A percentile compares a stretch with the other conserved stretches of the same genome.
Conservation (phyloP, 2,329 filamentous ascomycete species). For the Talaromyces sp. region DNA sequence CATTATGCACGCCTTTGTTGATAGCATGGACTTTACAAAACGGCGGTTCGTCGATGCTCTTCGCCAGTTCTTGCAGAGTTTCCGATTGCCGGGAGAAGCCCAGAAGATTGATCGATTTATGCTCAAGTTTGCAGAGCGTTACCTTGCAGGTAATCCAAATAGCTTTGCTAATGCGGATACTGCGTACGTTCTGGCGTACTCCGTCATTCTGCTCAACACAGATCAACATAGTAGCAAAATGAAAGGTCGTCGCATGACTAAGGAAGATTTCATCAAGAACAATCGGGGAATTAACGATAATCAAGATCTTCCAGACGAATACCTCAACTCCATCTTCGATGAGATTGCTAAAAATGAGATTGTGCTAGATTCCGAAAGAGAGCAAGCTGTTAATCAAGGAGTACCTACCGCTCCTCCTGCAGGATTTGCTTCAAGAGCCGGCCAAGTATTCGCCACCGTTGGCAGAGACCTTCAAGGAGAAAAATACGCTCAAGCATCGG, state of each 20-base stretch:
- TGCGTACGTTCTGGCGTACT: slow-evolving; percentile 92
- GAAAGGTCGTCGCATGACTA: slow-evolving; percentile 77
- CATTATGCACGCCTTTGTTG: slow-evolving; percentile 97
- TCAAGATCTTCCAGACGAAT: slow-evolving; percentile 86
- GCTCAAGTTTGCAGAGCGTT: slow-evolving; percentile 96
- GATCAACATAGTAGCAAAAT: slow-evolving; percentile 91
- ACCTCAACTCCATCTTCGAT: slow-evolving; percentile 81
- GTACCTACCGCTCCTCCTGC: slow-evolving; percentile 53
- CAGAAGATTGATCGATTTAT: slow-evolving; percentile 99
- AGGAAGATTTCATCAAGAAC: slow-evolving; percentile 98
- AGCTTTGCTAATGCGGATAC: slow-evolving; percentile 98
- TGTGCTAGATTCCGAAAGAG: slow-evolving; percentile 85
- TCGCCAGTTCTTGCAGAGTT: slow-evolving; percentile 86
- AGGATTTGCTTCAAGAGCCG: slow-evolving; percentile 75
- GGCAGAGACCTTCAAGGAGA: slow-evolving; percentile 88
- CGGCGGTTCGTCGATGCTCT: slow-evolving; percentile 89
- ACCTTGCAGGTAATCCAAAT: slow-evolving; percentile 90
- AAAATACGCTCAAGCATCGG: slow-evolving; percentile 88
- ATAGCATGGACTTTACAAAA: slow-evolving; percentile 87
- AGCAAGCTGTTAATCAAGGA: slow-evolving; percentile 77
- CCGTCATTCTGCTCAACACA: slow-evolving; percentile 93
- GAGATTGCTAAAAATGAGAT: slow-evolving; percentile 92
- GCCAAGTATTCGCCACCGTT: slow-evolving; percentile 84
- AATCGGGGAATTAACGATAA: slow-evolving; percentile 98
- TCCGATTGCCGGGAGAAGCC: slow-evolving; percentile 89